Evolutionary conservation across 2,329 filamentous ascomycete species (phyloP).

Genomic region (Fusarium sp.): DNA sequence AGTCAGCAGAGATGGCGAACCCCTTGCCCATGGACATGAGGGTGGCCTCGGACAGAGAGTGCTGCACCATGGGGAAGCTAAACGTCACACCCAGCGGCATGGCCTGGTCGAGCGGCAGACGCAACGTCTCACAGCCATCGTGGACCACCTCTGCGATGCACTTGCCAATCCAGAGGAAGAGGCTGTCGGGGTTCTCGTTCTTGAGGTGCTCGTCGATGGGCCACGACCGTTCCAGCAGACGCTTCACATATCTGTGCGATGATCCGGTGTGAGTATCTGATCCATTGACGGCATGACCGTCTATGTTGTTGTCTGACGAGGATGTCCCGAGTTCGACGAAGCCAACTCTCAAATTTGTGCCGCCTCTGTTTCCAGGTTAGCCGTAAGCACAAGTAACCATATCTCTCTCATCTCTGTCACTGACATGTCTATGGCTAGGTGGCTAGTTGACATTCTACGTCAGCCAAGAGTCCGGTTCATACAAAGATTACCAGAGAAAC

Average conservation of each 20-base stretch:
- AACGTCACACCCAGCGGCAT: conserved; percentile 77
- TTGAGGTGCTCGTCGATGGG: conserved; percentile 80
- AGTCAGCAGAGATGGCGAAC: conserved; percentile 70
- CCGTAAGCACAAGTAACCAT: neutral
- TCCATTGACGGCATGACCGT: conserved; percentile 20
- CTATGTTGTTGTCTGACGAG: conserved; percentile 8
- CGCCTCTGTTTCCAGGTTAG: conserved; percentile 66
- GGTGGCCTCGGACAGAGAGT: conserved; percentile 70
- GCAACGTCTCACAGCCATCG: conserved; percentile 62
- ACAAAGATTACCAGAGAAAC: neutral
- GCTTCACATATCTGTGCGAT: conserved; percentile 57
- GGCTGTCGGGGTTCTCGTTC: conserved; percentile 77
- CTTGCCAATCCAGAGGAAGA: conserved; percentile 85
- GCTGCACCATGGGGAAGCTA: conserved; percentile 77
- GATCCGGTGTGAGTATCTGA: conserved; percentile 31
- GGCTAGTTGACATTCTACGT: conserved; percentile 52
- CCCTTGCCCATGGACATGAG: conserved; percentile 79
- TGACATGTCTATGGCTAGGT: conserved; percentile 76
- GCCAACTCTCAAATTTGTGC: conserved; percentile 76
- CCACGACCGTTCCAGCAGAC: conserved; percentile 78
- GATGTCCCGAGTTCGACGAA: conserved; percentile 69
- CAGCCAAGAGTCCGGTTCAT: conserved; percentile 8
- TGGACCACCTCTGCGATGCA: conserved; percentile 80
- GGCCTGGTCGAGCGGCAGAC: conserved; percentile 56
- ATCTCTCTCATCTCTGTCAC: conserved; percentile 37